Percentiles rank a stretch among this genome's conserved stretches.
Conservation (phyloP, 352 stramenopile genomes). For the Peronospora destructor region DNA sequence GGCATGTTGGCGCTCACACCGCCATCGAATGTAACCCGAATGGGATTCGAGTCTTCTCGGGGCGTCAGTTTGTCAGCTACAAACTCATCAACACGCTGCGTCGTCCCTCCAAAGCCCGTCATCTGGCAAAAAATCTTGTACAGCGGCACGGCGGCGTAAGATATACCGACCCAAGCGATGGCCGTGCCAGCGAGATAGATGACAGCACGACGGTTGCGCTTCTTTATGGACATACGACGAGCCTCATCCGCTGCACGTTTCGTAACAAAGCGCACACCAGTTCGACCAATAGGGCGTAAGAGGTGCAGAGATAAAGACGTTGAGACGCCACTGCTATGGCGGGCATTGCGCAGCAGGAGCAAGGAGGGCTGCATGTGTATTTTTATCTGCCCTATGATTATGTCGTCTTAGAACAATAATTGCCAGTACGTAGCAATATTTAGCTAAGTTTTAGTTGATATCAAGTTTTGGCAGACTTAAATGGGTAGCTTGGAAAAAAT, state of each 20-base stretch:
- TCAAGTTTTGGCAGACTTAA: too few species aligned
- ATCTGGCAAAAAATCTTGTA: constrained; percentile 99
- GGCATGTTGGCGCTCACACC: constrained; percentile 92
- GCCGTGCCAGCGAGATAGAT: constrained; percentile 92
- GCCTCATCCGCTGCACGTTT: constrained; percentile 42
- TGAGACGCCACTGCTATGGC: constrained; percentile 12
- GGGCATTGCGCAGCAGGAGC: constrained; percentile 19
- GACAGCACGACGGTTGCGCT: constrained; percentile 87
- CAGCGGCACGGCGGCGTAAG: constrained; percentile 95
- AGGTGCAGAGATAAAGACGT: constrained; percentile 10
- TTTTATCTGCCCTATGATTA: too few species aligned
- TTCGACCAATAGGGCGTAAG: constrained; percentile 6
- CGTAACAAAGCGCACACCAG: constrained; percentile 36
- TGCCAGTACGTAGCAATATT: too few species aligned
- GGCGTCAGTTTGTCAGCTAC: constrained; percentile 85
- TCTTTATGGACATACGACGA: constrained; percentile 50
- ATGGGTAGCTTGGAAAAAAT: too few species aligned
- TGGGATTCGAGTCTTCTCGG: constrained; percentile 86
- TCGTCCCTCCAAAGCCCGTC: constrained; percentile 95
- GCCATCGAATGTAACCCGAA: constrained; percentile 95
- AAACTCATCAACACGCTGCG: constrained; percentile 71
- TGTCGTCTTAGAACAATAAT: too few species aligned
- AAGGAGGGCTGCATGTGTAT: constrained; percentile 27
- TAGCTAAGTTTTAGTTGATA: too few species aligned
- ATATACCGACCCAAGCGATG: constrained; percentile 90